Evolutionary conservation across 805 yeast species (phyloP), one percentile per base, ranked within the genome.

Genomic region (Cyberlindnera japonica): DNA sequence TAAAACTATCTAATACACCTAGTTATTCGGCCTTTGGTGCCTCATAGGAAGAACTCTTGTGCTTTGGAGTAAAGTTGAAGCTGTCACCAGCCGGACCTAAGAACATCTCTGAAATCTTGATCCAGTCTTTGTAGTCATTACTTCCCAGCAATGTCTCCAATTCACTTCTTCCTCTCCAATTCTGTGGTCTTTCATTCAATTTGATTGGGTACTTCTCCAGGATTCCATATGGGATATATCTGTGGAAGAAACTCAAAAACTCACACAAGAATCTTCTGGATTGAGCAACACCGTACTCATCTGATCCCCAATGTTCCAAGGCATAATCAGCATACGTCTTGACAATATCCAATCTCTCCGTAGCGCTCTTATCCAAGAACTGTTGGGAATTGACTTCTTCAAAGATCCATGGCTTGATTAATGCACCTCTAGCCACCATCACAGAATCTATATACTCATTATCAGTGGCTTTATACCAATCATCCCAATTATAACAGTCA

Each of bases 331-430:
- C 79, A 59, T 80, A 93, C 37, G 72, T 74, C 48, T 71, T 69
- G 54, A 91, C 62, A 31, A 83, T 76, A 26, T 81, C 95, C 41
- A 93, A 74, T 62, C 99, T 77, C 64, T 93, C 97, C 16, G 82
- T 69, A n/a, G 96, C 81, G 2, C 87, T 71, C 66, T 91, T 93
- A 62, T 93, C 99, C 47, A 93, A 64, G 61, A 88, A 81, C 63
- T 93, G 98, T 54, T 81, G 79, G 6, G 91, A 71, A 43, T 91
- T 95, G 41, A 93, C 77, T 65, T 93, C 99, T 67, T 93, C 97
- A 53, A 91, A 93, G 37, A 93, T 86, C 99, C 99, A 93, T 25
- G 99, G 99, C 65, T 93, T 93, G 60, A 93, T 90, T 49, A 93
- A 74, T 2, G 98, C 98, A 41, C 98, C 99, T 57, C 99, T 76